A percentile compares a stretch with the other conserved stretches of the same genome.
Evolutionary conservation across 352 stramenopile genomes (phyloP).

Genomic region (Aphanomyces cochlioides): DNA sequence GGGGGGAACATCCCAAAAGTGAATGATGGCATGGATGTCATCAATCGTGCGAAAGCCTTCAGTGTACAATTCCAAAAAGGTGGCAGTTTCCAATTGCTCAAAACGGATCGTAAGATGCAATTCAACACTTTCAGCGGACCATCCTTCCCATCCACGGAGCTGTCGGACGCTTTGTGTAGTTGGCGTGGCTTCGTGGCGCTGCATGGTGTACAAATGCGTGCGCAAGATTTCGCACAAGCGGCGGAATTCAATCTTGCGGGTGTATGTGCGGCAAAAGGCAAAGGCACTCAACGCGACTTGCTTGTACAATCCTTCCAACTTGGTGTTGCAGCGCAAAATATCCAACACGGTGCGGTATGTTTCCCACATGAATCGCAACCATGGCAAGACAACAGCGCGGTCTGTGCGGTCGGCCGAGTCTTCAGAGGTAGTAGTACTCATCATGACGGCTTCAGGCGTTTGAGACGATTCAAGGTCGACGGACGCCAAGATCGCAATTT

Average conservation of each 20-base stretch:
- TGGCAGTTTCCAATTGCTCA: constrained; percentile 94
- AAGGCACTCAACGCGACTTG: constrained; percentile 74
- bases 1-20: constrained; percentile 77
- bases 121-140: constrained; percentile 93
- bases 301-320: constrained; percentile 82
- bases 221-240: constrained; percentile 96
- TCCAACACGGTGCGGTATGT: constrained; percentile 97
- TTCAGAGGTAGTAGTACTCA: constrained; percentile 96
- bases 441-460: constrained; percentile 93
- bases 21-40: constrained; percentile 98
- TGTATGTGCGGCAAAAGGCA: constrained; percentile 82
- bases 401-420: constrained; percentile 93
- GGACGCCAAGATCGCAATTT: constrained; percentile 73
- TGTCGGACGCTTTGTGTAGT: constrained; percentile 72
- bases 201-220: constrained; percentile 93
- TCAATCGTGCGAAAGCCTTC: constrained; percentile 98
- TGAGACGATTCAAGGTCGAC: constrained; percentile 91
- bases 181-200: constrained; percentile 84
- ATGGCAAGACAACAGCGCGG: constrained; percentile 90
- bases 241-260: constrained; percentile 94
- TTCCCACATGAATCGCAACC: constrained; percentile 97
- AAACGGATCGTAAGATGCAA: constrained; percentile 96
- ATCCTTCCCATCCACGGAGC: constrained; percentile 95
- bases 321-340: constrained; percentile 96
- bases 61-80: constrained; percentile 93